Evolutionary conservation across 495 filamentous ascomycete species (phyloP), one percentile per base, ranked within the genome.

Genomic region (Tuber melanosporum): DNA sequence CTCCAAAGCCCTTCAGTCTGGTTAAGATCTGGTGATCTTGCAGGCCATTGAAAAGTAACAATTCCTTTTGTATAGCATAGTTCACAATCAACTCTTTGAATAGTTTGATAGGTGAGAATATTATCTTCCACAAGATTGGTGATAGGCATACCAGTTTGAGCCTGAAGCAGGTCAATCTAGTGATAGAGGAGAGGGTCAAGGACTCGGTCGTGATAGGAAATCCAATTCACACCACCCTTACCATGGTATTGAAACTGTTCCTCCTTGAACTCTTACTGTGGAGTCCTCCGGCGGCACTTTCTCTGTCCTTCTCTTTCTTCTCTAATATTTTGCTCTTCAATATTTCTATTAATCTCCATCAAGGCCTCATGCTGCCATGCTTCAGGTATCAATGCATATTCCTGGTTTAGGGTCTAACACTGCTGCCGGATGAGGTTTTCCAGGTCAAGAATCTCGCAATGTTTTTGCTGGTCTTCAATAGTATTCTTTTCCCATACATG

Each of bases 81-180:
- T 9, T 75, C 73, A 0, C 6, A 3, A 70, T 75, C 46, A 42
- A 75, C 39, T 32, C 19, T 1, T 22, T 42, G n/a, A 8, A 42
- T 52, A 0, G 73, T 45, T 32, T 75, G 73, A 19, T 75, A 26
- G 8, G 9, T 9, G 10, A 52, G 46, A 1, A 52, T 32, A 44
- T 75, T 75, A 42, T 75, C 73, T 42, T 75, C 73, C 9, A 75
- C 46, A 12, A 71, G 73, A 17, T 62, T 71, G 0, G 73, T 75
- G 19, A 43, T 22, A 3, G 52, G 46, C 39, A 75, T 39, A 6
- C 52, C 19, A 2, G 39, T n/a, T 14, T 47, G 39, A 5, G 0
- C 3, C 4, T 57, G 73, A 3, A 74, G 45, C 1, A 14, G 1
- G 3, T 6, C 22, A 43, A 75, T 74, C 73, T n/a, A 74, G 9